Conservation (phyloP, 169 alveolate genomes). For the Eimeria acervulina region DNA sequence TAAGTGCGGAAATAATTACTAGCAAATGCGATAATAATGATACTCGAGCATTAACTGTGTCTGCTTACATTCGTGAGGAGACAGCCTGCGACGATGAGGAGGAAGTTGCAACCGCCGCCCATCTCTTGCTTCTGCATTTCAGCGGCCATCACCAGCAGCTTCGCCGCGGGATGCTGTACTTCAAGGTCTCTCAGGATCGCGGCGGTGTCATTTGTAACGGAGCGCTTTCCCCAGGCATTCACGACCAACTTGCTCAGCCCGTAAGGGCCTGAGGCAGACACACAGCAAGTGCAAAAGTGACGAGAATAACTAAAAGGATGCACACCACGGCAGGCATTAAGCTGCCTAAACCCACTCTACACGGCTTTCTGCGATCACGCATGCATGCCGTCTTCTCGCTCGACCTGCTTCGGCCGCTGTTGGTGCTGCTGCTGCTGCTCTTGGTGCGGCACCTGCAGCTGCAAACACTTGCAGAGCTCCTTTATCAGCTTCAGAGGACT, state of each 20-base stretch:
- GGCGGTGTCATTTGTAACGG: conserved; percentile 95
- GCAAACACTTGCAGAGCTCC: not conserved
- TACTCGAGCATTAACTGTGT: conserved; percentile 78
- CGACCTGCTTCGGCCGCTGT: not conserved
- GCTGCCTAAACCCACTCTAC: not conserved
- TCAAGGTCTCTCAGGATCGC: conserved; percentile 98
- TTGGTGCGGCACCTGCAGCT: not conserved
- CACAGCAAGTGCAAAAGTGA: not conserved
- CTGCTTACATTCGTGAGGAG: conserved; percentile 96
- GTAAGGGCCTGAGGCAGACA: conserved; percentile 52
- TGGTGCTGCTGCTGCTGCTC: not conserved
- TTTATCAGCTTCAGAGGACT: not conserved
- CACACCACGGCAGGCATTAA: too few species aligned
- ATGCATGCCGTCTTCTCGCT: not conserved
- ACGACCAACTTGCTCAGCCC: conserved; percentile 97
- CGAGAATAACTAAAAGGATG: not conserved
- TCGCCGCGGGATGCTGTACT: conserved; percentile 99
- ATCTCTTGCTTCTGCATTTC: conserved; percentile 96
- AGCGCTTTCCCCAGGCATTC: conserved; percentile 95
- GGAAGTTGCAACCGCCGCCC: conserved; percentile 99
- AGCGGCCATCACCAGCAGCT: conserved; percentile 98
- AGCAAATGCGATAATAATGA: not conserved
- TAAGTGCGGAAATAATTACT: not conserved
- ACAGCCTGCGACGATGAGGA: conserved; percentile 98
- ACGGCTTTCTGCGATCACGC: not conserved